phyloP scores from a whole-genome alignment of 2,329 filamentous ascomycete species.

The Aspergillus latus region DNA sequence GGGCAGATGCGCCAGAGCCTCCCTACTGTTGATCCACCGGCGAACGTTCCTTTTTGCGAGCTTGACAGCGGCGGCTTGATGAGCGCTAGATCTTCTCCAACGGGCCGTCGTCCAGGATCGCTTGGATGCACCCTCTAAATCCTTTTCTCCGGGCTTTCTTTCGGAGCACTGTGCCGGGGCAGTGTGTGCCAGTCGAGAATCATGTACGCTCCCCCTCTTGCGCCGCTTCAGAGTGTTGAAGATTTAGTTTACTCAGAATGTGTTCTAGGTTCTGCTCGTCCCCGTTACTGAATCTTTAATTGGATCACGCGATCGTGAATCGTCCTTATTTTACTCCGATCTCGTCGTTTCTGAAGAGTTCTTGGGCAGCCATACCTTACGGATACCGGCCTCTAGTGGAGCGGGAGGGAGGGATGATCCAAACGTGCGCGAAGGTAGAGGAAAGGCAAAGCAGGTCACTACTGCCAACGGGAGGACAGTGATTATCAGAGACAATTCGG shows the following conservation, averaged over 20 bases:
- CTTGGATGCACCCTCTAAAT: conserved; percentile 96
- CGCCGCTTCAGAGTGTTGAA: conserved; percentile 5
- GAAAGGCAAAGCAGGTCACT: conserved; percentile 90
- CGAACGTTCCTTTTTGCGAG: conserved; percentile 24
- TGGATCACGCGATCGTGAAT: conserved; percentile 83
- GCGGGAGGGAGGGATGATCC: conserved; percentile 54
- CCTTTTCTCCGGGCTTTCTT: conserved; percentile 98
- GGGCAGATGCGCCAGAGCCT: conserved; percentile 33
- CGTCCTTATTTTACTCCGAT: conserved; percentile 72
- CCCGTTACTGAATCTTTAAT: conserved; percentile 90
- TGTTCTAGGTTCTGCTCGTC: conserved; percentile 74
- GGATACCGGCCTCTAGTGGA: conserved; percentile 63
- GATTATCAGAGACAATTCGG: conserved; percentile 86
- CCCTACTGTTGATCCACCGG: conserved; percentile 31
- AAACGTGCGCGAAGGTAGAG: conserved; percentile 79
- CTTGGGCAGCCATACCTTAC: conserved; percentile 91
- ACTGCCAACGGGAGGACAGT: conserved; percentile 92
- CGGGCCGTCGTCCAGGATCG: conserved; percentile 44
- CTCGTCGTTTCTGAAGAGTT: conserved; percentile 90
- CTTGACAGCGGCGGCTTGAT: conserved; percentile 38
- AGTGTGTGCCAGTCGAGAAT: conserved; percentile 88
- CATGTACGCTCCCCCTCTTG: conserved; percentile 56
- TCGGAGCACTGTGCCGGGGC: conserved; percentile 85
- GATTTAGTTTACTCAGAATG: conserved; percentile 8
- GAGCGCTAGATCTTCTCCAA: conserved; percentile 33